phyloP scores from a whole-genome alignment of 2,329 filamentous ascomycete genomes.

The Orbilia javanica region DNA sequence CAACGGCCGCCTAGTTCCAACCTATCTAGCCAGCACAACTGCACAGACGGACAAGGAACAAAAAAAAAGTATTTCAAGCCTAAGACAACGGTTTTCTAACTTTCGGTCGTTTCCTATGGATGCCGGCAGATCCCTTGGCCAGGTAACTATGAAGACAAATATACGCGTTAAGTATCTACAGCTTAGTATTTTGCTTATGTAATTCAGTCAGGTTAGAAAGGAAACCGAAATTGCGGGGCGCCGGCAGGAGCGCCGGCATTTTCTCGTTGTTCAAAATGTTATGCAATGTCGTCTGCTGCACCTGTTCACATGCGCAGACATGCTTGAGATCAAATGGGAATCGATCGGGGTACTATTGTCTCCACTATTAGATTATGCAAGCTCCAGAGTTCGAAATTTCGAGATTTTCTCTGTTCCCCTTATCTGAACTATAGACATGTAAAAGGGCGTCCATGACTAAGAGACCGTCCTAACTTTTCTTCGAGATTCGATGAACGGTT shows the following conservation, averaged over 20 bases:
- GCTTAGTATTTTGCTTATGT: not conserved
- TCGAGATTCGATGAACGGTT: not conserved
- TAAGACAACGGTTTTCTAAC: not conserved
- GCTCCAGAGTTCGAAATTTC: not conserved
- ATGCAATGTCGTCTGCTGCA: slow-evolving; percentile 24
- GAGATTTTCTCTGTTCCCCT: no score
- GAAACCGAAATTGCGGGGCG: not conserved
- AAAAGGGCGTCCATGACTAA: no score
- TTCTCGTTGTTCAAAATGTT: slow-evolving; percentile 7
- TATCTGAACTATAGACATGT: no score
- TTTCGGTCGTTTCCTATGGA: not conserved
- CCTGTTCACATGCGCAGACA: slow-evolving; percentile 22
- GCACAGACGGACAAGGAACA: no score
- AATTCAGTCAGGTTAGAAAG: not conserved
- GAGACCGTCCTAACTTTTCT: not conserved
- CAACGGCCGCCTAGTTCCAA: not conserved
- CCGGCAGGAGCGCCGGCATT: slow-evolving; percentile 11
- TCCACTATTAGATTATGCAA: not conserved
- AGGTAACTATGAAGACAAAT: not conserved
- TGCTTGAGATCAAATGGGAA: slow-evolving; percentile 9
- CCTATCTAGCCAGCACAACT: not conserved
- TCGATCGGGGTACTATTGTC: not conserved
- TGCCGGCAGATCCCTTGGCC: not conserved
- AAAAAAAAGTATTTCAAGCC: no score
- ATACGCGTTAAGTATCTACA: not conserved